These are phyloP conservation scores for Podospora didyma DNA, from an alignment of 495 filamentous ascomycete species.

Conservation along the genomic window DNA sequence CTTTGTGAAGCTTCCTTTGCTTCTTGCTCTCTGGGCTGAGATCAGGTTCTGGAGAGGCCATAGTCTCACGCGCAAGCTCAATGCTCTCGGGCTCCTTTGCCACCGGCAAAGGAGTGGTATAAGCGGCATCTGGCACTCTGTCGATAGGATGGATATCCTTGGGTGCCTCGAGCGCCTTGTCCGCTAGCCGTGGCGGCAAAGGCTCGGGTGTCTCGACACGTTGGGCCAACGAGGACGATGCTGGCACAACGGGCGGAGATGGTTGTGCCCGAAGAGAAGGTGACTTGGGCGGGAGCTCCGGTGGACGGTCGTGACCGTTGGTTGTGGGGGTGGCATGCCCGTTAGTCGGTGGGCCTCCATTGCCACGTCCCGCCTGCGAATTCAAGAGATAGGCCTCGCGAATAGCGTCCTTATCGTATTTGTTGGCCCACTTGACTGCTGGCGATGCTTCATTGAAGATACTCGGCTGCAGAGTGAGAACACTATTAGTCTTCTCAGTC, in stretches of 20 bases:
- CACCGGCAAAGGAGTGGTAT: slow-evolving; percentile 35
- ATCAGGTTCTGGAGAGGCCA: slow-evolving; percentile 42
- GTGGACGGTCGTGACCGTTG: slow-evolving; percentile 27
- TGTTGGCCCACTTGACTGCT: slow-evolving; percentile 93
- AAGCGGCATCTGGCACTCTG: slow-evolving; percentile 26
- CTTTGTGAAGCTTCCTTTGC: slow-evolving; percentile 53
- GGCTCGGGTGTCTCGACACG: slow-evolving; percentile 18
- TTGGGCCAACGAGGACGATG: slow-evolving; percentile 8
- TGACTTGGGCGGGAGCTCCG: slow-evolving; percentile 33
- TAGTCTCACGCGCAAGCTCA: slow-evolving; percentile 36
- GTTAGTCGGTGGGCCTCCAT: slow-evolving; percentile 22
- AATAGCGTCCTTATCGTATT: slow-evolving; percentile 82
- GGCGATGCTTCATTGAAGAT: slow-evolving; percentile 85
- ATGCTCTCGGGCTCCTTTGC: slow-evolving; percentile 35
- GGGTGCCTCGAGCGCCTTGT: slow-evolving; percentile 31
- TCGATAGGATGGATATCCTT: slow-evolving; percentile 34
- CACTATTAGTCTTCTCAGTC: slow-evolving; percentile 80
- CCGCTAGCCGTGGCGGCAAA: slow-evolving; percentile 13
- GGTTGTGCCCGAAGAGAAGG: slow-evolving; percentile 16
- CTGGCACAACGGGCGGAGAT: slow-evolving; percentile 5
- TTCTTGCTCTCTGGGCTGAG: slow-evolving; percentile 44
- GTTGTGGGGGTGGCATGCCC: slow-evolving; percentile 21
- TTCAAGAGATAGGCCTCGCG: slow-evolving; percentile 76
- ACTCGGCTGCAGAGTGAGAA: slow-evolving; percentile 81
- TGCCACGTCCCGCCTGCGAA: slow-evolving; percentile 61